Conservation (phyloP, 164 flowering plant genomes). For the Nymphaea colorata region DNA sequence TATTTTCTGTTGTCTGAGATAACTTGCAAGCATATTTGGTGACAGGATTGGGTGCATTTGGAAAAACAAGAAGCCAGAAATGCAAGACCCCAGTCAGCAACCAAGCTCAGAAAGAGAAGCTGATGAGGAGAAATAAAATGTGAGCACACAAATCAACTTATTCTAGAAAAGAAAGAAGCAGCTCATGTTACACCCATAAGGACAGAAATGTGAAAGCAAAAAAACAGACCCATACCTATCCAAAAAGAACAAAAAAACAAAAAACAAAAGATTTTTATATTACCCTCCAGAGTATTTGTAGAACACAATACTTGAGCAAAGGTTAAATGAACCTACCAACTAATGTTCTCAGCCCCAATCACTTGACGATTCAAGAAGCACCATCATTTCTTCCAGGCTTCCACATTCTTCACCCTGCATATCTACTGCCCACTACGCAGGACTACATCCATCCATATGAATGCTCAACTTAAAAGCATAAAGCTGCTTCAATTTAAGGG, state of each 20-base stretch:
- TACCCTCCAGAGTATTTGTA: constrained; percentile 28
- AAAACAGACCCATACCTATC: too few relatives aligned
- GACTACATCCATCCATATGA: too few relatives aligned
- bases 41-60: constrained; percentile 60
- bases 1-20: constrained; percentile 39
- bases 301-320: constrained; percentile 32
- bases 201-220: too few relatives aligned
- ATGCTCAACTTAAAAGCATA: too few relatives aligned
- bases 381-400: constrained; percentile 15
- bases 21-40: constrained; percentile 50
- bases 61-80: constrained; percentile 51
- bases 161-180: too few relatives aligned
- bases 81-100: constrained; percentile 63
- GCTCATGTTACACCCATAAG: too few relatives aligned
- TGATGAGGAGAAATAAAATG: constrained; percentile 4
- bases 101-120: constrained; percentile 34
- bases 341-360: constrained; percentile 37
- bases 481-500: too few relatives aligned
- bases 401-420: constrained; percentile 27
- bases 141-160: too few relatives aligned
- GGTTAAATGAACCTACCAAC: constrained; percentile 37
- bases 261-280: neutral
- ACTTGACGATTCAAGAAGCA: constrained; percentile 42
- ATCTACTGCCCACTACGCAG: too few relatives aligned
- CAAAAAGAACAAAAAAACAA: neutral